Conservation (phyloP, 768 basidiomycete species). For the Termitomyces bulborhizus region DNA sequence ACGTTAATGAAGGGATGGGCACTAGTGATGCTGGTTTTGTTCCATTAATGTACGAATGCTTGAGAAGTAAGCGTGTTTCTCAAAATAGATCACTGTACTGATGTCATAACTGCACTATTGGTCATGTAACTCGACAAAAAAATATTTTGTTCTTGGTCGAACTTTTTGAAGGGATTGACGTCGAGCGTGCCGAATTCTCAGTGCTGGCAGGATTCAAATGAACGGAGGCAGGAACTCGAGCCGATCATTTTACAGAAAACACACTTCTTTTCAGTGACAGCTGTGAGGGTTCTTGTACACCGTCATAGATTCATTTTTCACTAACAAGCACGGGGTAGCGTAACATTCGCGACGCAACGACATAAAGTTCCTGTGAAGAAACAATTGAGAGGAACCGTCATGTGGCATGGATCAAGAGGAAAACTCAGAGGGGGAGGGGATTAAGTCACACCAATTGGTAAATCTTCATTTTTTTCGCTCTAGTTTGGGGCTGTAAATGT, state of each 20-base stretch:
- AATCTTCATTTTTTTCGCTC: too few species aligned
- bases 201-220: constrained; percentile 49
- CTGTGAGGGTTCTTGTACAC: constrained; percentile 12
- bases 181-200: constrained; percentile 45
- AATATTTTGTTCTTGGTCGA: not conserved
- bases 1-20: not conserved
- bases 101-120: not conserved
- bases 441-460: not conserved
- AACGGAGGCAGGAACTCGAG: constrained; percentile 34
- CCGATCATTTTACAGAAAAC: constrained; percentile 18
- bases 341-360: constrained; percentile 7
- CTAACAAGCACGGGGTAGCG: too few species aligned
- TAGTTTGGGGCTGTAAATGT: too few species aligned
- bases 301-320: too few species aligned
- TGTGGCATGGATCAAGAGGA: constrained; percentile 37
- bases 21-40: constrained; percentile 23
- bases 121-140: not conserved
- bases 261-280: constrained; percentile 33
- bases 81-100: not conserved
- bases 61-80: constrained; percentile 20
- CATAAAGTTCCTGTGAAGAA: constrained; percentile 7
- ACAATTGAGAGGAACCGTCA: constrained; percentile 19
- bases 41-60: constrained; percentile 21
- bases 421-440: constrained; percentile 7
- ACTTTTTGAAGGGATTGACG: constrained; percentile 28